A percentile compares a stretch with the other conserved stretches of the same genome.
phyloP scores from a whole-genome alignment of 106 monocot genomes.

The Allium sativum region DNA sequence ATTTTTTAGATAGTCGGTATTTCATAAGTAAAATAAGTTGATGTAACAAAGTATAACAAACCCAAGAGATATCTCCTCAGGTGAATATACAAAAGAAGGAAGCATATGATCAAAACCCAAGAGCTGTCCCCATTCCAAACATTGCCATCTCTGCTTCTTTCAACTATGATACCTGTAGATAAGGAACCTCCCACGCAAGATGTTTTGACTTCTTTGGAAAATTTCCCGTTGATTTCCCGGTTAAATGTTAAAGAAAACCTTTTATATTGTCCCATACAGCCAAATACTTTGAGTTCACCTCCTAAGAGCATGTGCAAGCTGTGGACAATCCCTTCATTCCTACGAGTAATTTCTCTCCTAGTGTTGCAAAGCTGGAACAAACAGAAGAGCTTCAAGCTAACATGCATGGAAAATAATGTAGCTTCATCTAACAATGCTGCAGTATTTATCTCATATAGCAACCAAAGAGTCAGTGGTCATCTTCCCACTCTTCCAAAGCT shows the following conservation, averaged over 20 bases:
- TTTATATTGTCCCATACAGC: not conserved
- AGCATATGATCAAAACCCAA: constrained; percentile 9
- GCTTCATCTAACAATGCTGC: constrained; percentile 9
- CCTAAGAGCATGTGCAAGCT: constrained; percentile 20
- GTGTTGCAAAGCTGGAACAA: constrained; percentile 12
- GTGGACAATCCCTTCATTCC: constrained; percentile 1
- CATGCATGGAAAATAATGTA: constrained; percentile 14
- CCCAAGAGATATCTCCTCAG: constrained; percentile 1
- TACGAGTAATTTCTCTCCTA: constrained; percentile 16
- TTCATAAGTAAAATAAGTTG: too few relatives aligned
- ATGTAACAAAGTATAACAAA: too few relatives aligned
- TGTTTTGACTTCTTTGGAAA: not conserved
- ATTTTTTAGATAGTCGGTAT: too few relatives aligned
- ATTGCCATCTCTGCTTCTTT: constrained; percentile 3
- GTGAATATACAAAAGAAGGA: constrained; percentile 5
- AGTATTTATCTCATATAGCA: constrained; percentile 15
- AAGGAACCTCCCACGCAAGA: constrained; percentile 9
- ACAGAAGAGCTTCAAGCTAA: constrained; percentile 8
- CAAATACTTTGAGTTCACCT: constrained; percentile 6
- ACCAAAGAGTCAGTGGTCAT: constrained; percentile 7
- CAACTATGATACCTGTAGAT: not conserved
- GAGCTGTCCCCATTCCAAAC: constrained; percentile 3
- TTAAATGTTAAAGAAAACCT: constrained; percentile 8
- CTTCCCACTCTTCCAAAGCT: constrained; percentile 18
- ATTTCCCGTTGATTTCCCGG: constrained; percentile 8